Conservation (phyloP, 106 monocot species). For the Narthecium ossifragum region DNA sequence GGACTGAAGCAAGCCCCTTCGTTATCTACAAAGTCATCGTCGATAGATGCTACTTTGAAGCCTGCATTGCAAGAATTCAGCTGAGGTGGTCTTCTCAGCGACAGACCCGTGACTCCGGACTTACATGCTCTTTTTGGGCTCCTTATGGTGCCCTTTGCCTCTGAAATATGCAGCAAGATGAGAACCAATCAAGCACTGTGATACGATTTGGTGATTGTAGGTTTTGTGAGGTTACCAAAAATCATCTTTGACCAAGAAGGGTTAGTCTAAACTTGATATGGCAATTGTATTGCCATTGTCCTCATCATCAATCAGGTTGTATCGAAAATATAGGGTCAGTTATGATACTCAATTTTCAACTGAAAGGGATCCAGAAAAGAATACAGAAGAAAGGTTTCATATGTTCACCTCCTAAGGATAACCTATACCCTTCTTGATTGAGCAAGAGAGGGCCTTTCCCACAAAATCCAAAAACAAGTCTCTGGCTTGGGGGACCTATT, state of each 20-base stretch:
- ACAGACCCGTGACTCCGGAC: not conserved
- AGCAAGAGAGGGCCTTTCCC: too few relatives aligned
- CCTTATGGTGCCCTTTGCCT: slow-evolving; percentile 19
- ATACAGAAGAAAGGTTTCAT: too few relatives aligned
- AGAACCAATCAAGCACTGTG: not conserved
- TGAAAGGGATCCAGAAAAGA: too few relatives aligned
- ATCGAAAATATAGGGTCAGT: not conserved
- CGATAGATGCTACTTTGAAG: slow-evolving; percentile 5
- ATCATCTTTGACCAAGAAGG: too few relatives aligned
- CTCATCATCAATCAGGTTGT: not conserved
- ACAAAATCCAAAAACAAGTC: too few relatives aligned
- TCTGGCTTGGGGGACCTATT: too few relatives aligned
- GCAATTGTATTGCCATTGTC: not conserved
- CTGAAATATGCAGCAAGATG: slow-evolving; percentile 11
- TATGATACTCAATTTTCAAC: not conserved
- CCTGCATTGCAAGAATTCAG: slow-evolving; percentile 1
- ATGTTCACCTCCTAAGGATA: too few relatives aligned
- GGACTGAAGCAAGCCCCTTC: slow-evolving; percentile 34
- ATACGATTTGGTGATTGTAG: too few relatives aligned
- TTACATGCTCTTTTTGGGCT: slow-evolving; percentile 31
- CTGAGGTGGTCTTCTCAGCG: not conserved
- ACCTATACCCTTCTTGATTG: too few relatives aligned
- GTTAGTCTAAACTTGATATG: not conserved
- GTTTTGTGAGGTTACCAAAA: too few relatives aligned
- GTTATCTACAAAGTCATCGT: slow-evolving; percentile 26